These are phyloP conservation scores for Dendrothele bispora DNA, from an alignment of 768 basidiomycete genomes.

Conservation along the genomic window DNA sequence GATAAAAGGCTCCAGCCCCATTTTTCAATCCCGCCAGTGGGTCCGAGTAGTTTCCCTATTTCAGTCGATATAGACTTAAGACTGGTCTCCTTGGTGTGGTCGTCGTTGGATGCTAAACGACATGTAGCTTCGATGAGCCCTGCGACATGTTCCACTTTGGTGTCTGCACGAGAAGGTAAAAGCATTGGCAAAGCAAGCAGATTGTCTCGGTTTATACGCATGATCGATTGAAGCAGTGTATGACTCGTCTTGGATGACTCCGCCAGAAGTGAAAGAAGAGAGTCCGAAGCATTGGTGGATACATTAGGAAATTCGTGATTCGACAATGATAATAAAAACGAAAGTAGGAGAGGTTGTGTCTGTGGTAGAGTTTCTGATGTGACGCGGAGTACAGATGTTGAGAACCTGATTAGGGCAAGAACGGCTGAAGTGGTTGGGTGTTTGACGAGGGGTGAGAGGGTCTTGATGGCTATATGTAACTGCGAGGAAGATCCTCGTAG, in stretches of 20 bases:
- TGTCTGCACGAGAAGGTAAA: conserved; percentile 68
- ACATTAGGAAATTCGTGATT: conserved; percentile 57
- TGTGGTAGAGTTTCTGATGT: conserved; percentile 68
- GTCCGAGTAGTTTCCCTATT: conserved; percentile 70
- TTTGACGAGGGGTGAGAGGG: conserved; percentile 65
- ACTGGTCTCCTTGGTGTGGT: conserved; percentile 15
- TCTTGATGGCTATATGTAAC: conserved; percentile 78
- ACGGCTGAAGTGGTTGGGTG: conserved; percentile 74
- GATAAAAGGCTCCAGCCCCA: conserved; percentile 90
- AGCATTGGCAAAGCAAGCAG: conserved; percentile 72
- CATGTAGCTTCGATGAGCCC: conserved; percentile 73
- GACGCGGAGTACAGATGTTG: conserved; percentile 48
- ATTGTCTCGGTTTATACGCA: conserved; percentile 62
- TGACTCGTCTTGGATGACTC: conserved; percentile 40
- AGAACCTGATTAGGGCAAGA: conserved; percentile 54
- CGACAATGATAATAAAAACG: conserved; percentile 74
- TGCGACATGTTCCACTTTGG: conserved; percentile 70
- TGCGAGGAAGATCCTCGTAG: conserved; percentile 80
- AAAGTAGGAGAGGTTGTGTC: conserved; percentile 64
- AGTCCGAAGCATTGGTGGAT: conserved; percentile 42
- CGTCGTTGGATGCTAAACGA: conserved; percentile 34
- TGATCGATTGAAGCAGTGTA: conserved; percentile 53
- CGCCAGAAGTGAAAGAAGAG: conserved; percentile 47
- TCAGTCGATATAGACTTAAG: conserved; percentile 48
- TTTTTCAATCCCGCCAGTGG: conserved; percentile 80